These are phyloP conservation scores for Xylaria intraflava DNA, from an alignment of 495 filamentous ascomycete genomes.

Conservation along the genomic window DNA sequence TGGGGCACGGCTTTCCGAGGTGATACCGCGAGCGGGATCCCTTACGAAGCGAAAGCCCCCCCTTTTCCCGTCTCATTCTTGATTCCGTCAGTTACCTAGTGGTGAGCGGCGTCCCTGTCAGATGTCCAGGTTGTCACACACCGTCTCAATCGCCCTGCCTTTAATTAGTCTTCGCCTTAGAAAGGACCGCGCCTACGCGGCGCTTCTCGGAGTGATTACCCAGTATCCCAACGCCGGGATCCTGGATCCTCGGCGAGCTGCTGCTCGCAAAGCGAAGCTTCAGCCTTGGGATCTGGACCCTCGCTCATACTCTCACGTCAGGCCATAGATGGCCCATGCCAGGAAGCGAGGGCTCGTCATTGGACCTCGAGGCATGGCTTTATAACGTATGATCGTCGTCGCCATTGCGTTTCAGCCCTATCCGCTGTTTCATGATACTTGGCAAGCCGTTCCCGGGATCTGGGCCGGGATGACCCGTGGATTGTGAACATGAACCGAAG, in stretches of 20 bases:
- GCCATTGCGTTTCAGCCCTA: constrained; percentile 50
- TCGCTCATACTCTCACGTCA: no score
- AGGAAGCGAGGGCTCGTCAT: no score
- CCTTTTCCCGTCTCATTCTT: no score
- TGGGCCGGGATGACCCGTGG: constrained; percentile 10
- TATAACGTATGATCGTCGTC: constrained; percentile 33
- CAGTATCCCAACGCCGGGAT: neutral
- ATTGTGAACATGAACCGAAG: neutral
- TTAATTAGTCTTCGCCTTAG: neutral
- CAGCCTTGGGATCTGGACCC: no score
- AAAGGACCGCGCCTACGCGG: neutral
- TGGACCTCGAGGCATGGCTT: no score
- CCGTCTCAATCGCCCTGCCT: neutral
- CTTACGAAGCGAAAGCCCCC: no score
- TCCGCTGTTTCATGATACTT: constrained; percentile 29
- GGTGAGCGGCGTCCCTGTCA: neutral
- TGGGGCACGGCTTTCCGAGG: no score
- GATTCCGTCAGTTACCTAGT: no score
- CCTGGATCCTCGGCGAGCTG: neutral
- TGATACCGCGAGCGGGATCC: no score
- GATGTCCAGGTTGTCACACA: neutral
- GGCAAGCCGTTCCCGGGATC: constrained; percentile 37
- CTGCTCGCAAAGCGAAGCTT: no score
- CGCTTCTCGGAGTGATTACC: neutral
- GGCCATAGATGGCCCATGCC: neutral